These are phyloP conservation scores for Diutina mesorugosa DNA, from an alignment of 1,139 yeast genomes.

Conservation along the genomic window DNA sequence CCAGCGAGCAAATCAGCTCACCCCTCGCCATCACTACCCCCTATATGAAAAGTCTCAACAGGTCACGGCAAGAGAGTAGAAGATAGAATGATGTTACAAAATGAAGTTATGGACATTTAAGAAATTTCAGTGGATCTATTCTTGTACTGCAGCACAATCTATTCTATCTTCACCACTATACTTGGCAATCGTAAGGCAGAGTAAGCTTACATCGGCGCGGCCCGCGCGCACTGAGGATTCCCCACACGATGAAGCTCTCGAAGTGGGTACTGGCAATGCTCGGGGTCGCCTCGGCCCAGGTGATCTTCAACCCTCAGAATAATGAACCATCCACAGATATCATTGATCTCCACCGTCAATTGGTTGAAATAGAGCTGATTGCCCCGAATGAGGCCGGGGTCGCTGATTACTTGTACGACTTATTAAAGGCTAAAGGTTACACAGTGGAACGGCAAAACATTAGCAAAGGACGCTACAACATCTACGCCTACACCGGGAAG, in stretches of 20 bases:
- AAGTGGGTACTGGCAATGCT: not conserved
- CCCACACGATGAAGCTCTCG: not conserved
- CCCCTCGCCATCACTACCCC: no score
- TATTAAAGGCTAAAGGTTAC: conserved; percentile 25
- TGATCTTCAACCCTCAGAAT: not conserved
- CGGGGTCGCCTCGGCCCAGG: not conserved
- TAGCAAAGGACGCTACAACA: conserved; percentile 25
- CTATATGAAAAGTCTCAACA: no score
- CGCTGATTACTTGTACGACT: conserved; percentile 11
- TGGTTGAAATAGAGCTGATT: conserved; percentile 24
- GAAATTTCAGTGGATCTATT: no score
- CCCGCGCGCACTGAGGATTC: not conserved
- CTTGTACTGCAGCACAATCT: no score
- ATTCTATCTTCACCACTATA: no score
- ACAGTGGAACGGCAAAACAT: conserved; percentile 32
- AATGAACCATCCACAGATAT: conserved; percentile 5
- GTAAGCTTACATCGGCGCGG: not conserved
- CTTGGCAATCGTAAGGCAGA: no score
- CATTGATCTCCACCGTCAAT: conserved; percentile 18
- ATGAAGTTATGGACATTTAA: no score
- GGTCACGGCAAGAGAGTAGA: no score
- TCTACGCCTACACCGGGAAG: conserved; percentile 44
- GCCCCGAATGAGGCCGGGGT: conserved; percentile 20
- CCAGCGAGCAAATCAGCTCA: no score
- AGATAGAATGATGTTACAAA: no score